Evolutionary conservation across 2,329 filamentous ascomycete genomes (phyloP).

Genomic region (Aspergillus alliaceus): DNA sequence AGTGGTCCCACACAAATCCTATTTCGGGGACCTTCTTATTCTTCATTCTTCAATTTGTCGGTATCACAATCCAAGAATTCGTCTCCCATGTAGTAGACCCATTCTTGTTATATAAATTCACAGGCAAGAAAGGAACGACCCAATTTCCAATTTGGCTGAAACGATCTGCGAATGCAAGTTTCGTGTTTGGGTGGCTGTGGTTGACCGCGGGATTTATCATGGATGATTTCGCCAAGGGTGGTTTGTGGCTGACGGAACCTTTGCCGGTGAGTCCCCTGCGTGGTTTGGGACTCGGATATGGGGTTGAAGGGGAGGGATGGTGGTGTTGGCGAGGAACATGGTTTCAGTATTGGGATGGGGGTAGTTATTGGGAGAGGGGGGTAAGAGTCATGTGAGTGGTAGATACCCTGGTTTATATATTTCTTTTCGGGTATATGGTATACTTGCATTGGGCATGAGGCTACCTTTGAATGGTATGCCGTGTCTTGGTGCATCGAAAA

Average conservation of each 20-base stretch:
- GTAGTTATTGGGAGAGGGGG: slow-evolving; percentile 65
- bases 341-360: slow-evolving; percentile 60
- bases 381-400: slow-evolving; percentile 36
- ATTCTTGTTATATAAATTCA: not conserved
- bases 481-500: not conserved
- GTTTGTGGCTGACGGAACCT: slow-evolving; percentile 79
- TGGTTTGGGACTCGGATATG: slow-evolving; percentile 65
- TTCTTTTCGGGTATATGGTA: not conserved
- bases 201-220: slow-evolving; percentile 64
- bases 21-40: slow-evolving; percentile 60
- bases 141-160: slow-evolving; percentile 49
- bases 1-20: slow-evolving; percentile 61
- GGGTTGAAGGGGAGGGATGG: slow-evolving; percentile 60
- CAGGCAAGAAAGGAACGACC: not conserved
- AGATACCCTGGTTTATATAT: no score
- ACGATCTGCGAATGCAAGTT: slow-evolving; percentile 60
- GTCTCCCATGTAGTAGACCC: slow-evolving; percentile 33
- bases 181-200: slow-evolving; percentile 67
- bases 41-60: slow-evolving; percentile 69
- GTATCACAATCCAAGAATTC: slow-evolving; percentile 59
- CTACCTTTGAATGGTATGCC: not conserved
- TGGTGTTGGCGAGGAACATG: slow-evolving; percentile 65
- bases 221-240: slow-evolving; percentile 73
- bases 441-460: not conserved
- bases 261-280: slow-evolving; percentile 74